Evolutionary conservation across 2,329 filamentous ascomycete genomes (phyloP).

Genomic region (Stemphylium vesicarium): DNA sequence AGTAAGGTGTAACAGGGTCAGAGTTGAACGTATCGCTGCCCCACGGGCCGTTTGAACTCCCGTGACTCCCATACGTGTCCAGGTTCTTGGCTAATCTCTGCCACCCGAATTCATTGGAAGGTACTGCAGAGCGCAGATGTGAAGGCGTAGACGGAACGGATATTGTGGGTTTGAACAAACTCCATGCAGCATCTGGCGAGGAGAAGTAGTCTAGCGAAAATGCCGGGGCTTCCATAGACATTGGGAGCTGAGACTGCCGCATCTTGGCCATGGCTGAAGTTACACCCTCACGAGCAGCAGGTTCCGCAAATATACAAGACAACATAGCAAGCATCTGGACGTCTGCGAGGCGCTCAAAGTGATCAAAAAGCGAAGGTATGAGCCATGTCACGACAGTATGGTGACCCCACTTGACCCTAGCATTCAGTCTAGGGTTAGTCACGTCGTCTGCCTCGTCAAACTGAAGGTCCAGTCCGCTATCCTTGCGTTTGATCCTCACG

Average conservation of each 20-base stretch:
- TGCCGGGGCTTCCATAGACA: slow-evolving; percentile 52
- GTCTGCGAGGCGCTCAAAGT: slow-evolving; percentile 67
- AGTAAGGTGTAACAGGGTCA: slow-evolving; percentile 59
- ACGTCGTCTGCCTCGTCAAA: slow-evolving; percentile 53
- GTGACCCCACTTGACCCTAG: slow-evolving; percentile 62
- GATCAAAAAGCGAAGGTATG: slow-evolving; percentile 62
- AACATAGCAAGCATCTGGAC: slow-evolving; percentile 71
- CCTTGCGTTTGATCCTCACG: slow-evolving; percentile 57
- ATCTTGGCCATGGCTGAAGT: slow-evolving; percentile 47
- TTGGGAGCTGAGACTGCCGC: slow-evolving; percentile 46
- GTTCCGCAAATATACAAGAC: slow-evolving; percentile 64
- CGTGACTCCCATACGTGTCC: slow-evolving; percentile 55
- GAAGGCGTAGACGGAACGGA: slow-evolving; percentile 42
- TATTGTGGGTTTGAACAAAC: slow-evolving; percentile 48
- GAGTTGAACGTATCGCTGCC: slow-evolving; percentile 49
- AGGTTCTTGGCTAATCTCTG: slow-evolving; percentile 38
- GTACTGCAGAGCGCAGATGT: slow-evolving; percentile 40
- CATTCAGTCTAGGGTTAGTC: slow-evolving; percentile 48
- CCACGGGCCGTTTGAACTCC: slow-evolving; percentile 60
- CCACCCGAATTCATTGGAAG: slow-evolving; percentile 40
- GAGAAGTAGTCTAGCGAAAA: slow-evolving; percentile 58
- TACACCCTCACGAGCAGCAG: slow-evolving; percentile 51
- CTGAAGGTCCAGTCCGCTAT: slow-evolving; percentile 57
- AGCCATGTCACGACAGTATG: slow-evolving; percentile 65
- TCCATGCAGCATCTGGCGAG: slow-evolving; percentile 52